Percentiles rank a stretch among this genome's conserved stretches.
These are phyloP conservation scores for Vigna radiata DNA, from an alignment of 306 rosid species.

Conservation along the genomic window DNA sequence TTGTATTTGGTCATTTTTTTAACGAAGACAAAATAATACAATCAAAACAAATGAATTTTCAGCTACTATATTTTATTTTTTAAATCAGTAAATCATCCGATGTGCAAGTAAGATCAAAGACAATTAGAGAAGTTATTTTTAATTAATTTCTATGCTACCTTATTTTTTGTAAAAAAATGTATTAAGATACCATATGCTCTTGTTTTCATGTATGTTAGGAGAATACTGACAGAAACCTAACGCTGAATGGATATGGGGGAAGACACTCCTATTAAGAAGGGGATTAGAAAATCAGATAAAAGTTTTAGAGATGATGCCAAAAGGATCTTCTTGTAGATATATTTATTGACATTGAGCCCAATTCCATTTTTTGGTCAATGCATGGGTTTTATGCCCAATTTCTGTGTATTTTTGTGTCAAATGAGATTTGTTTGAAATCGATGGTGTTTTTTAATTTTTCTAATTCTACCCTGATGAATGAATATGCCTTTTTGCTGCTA, in stretches of 20 bases:
- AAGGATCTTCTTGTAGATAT: not conserved
- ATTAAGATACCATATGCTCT: not conserved
- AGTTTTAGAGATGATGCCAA: not conserved
- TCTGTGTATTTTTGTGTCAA: constrained; percentile 4
- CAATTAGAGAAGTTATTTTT: not conserved
- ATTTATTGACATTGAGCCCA: not conserved
- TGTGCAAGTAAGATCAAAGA: constrained; percentile 22
- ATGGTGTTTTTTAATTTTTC: constrained; percentile 4
- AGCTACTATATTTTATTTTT: constrained; percentile 2
- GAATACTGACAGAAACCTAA: constrained; percentile 1
- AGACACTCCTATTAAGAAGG: not conserved
- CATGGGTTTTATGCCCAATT: not conserved
- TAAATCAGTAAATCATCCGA: not conserved
- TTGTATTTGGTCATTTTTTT: not conserved
- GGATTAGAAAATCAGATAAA: not conserved
- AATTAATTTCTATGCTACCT: constrained; percentile 13
- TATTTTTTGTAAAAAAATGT: not conserved
- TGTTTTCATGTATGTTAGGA: not conserved
- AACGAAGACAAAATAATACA: not conserved
- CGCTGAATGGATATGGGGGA: not conserved
- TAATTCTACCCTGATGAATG: not conserved
- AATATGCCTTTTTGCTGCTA: constrained; percentile 24
- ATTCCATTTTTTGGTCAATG: constrained; percentile 1
- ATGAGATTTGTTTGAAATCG: constrained; percentile 2
- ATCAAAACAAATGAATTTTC: constrained; percentile 8